phyloP scores from a whole-genome alignment of 148 eudicot species.

The Rhododendron simsii region DNA sequence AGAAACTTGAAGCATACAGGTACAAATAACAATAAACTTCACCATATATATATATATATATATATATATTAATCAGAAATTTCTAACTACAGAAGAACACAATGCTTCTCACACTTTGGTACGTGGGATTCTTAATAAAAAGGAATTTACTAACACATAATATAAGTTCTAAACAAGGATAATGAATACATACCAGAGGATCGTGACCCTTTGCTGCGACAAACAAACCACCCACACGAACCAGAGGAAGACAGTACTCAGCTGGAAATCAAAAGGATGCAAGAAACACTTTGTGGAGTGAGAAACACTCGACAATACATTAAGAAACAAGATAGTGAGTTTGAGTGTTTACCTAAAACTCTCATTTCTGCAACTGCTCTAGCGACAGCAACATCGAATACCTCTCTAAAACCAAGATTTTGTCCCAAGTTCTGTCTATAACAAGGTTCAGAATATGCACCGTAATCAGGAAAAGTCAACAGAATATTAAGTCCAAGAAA shows the following conservation, averaged over 20 bases:
- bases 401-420: conserved; percentile 55
- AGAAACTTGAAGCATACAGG: neutral
- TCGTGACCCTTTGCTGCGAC: conserved; percentile 97
- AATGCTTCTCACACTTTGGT: neutral
- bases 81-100: neutral
- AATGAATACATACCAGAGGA: conserved; percentile 51
- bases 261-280: conserved; percentile 39
- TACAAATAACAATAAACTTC: neutral
- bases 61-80: neutral
- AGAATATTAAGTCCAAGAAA: neutral
- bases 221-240: conserved; percentile 87
- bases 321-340: neutral
- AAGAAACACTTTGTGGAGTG: conserved; percentile 9
- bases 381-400: conserved; percentile 82
- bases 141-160: neutral
- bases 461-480: neutral
- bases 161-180: neutral
- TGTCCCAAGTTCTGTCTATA: conserved; percentile 79
- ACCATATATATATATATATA: no score
- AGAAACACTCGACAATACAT: neutral
- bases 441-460: conserved; percentile 20
- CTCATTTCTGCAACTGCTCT: conserved; percentile 97
- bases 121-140: neutral
- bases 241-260: conserved; percentile 93
- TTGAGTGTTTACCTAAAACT: conserved; percentile 47